Evolutionary conservation across 202 grass and related monocot genomes (phyloP).

Genomic region (Dendrocalamus latiflorus): DNA sequence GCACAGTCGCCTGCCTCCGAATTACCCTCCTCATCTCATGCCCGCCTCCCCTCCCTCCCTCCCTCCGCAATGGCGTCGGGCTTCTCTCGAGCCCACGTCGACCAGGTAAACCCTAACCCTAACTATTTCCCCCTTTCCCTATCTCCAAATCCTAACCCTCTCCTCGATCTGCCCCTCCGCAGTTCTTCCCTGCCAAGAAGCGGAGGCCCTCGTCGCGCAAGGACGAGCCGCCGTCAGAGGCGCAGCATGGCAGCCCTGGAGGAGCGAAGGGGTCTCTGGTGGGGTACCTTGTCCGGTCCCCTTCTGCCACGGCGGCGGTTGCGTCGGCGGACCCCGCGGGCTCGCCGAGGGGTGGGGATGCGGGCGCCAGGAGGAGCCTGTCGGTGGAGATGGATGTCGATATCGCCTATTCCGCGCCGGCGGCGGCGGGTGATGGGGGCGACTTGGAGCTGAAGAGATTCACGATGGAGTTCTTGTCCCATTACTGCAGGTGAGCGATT

Average conservation of each 20-base stretch:
- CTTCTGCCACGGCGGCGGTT: neutral
- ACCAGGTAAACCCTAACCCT: slow-evolving; percentile 60
- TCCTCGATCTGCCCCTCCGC: neutral
- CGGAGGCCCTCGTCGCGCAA: slow-evolving; percentile 39
- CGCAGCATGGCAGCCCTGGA: slow-evolving; percentile 31
- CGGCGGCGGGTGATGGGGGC: too few relatives aligned
- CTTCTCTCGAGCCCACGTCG: slow-evolving; percentile 60
- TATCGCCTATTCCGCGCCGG: too few relatives aligned
- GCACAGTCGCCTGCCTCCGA: too few relatives aligned
- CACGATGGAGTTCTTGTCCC: too few relatives aligned
- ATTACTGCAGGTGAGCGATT: too few relatives aligned
- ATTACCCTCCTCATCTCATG: too few relatives aligned
- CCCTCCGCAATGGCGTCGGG: slow-evolving; percentile 53
- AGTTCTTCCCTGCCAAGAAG: slow-evolving; percentile 93
- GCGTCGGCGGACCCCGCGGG: neutral
- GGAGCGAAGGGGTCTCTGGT: slow-evolving; percentile 49
- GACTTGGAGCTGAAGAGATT: too few relatives aligned
- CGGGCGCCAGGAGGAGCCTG: too few relatives aligned
- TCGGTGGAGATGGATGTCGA: too few relatives aligned
- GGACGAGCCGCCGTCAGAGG: slow-evolving; percentile 28
- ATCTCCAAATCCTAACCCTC: neutral
- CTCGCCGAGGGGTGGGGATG: slow-evolving; percentile 10
- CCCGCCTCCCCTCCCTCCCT: neutral
- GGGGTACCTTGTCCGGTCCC: slow-evolving; percentile 42
- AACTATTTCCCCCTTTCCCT: neutral